Base-by-base conservation (phyloP, 139 green algal species). In the Limnomonas spitsbergensis region DNA sequence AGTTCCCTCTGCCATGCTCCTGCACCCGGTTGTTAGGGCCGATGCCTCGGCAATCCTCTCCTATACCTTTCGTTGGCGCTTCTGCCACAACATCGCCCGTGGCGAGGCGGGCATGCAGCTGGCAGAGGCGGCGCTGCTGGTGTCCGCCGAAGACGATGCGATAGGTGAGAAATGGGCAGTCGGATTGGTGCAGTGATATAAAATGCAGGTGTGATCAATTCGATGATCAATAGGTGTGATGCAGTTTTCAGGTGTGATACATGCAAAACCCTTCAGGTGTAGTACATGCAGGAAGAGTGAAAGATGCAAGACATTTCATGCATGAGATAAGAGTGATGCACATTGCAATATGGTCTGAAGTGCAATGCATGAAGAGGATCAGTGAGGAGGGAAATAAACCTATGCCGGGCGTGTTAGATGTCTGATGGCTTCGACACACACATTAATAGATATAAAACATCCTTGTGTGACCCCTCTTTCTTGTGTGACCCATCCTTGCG, bases 121-220 rank as follows among this genome's bases (percentile, higher is more conserved):
- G 47, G 81, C 77, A 20, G 73, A 81, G 81, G 81, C 77, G 3
- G 81, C 81, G 38, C 73, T 86, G 77, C 73, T 71, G 38, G 74
- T 72, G 1, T 42, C 54, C 1, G 81, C 81, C 24, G 81, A 86
- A 67, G 81, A 86, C 32, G 81, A 86, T 69, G 81, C 81, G 3
- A 77, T 86, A n/a, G 77, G 80, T 82, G 66, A 1, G 53, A n/a
- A n/a, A n/a, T n/a, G n/a, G n/a, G n/a, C n/a, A n/a, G n/a, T n/a
- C n/a, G n/a, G n/a, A n/a, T n/a, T n/a, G n/a, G n/a, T n/a, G n/a
- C n/a, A n/a, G n/a, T n/a, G n/a, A n/a, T n/a, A n/a, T n/a, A n/a
- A n/a, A n/a, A 66, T 34, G 26, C 1, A 42, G n/a, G 20, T 31
- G 26, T 53, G 32, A 31, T 74, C 32, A 47, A 70, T 61, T 29